Base-by-base conservation (phyloP, 1,139 yeast genomes). In the Protomyces arabidopsidicola region DNA sequence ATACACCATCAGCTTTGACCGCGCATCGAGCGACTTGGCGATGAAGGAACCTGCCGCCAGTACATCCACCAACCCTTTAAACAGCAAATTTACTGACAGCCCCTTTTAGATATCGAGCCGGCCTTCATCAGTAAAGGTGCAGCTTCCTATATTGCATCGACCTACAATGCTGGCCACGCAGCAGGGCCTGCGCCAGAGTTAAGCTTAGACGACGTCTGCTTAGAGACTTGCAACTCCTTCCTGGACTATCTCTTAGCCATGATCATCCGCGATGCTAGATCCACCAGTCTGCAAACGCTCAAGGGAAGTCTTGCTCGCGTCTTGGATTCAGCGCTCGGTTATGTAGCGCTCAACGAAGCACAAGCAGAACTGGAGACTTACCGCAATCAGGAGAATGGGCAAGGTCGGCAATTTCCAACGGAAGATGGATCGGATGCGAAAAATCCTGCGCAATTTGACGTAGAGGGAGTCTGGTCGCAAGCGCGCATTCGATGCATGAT, bases 401-500 rank as follows among this genome's bases (percentile, higher is more conserved):
- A 55, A 14, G 58, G 65, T 14, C 57, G 61, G 8, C 42, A 55
- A 10, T 24, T 31, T 20, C 50, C 52, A 3, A n/a, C 54, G 12
- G 39, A 31, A 36, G 16, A 45, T 14, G 22, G 24, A 18, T 2
- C 12, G 20, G 55, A 27, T 24, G 38, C 50, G 12, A 24, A 16
- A 10, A 34, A 39, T 24, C 22, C 48, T 16, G 48, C 48, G 16
- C 18, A 12, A 12, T 65, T 65, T 27, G 64, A 66, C 34, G 57
- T 63, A 45, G 53, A 64, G 31, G 55, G 38, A 10, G 57, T 65
- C 10, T 67, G 69, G 69, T 35, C 51, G 5, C 54, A 48, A 22
- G 66, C 66, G 10, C 68, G 69, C 24, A 39, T 62, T n/a, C 57
- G 65, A 22, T 67, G 69, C 55, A 67, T 67, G 69, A 63, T 66